Base-by-base conservation (phyloP, 768 basidiomycete species). In the Boletus pseudo-olivaceus region DNA sequence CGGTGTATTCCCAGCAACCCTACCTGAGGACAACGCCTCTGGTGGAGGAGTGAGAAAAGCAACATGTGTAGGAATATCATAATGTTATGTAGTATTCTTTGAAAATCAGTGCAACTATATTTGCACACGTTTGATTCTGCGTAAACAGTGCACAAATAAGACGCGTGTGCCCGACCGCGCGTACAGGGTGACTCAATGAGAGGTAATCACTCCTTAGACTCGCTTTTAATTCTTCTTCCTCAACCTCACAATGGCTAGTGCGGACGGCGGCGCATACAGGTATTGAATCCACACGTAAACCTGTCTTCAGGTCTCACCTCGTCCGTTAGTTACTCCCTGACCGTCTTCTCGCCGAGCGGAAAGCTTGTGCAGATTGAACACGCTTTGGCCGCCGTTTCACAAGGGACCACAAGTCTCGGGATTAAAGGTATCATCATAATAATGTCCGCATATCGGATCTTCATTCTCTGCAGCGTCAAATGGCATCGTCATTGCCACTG, bases 291-390 rank as follows among this genome's bases (percentile, higher is more conserved):
- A 49, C 60, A 56, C 58, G 56, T 51, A 50, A 60, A 51, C 56
- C 55, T 57, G 56, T 51, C 56, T 30, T 49, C 47, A 51, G 35
- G 39, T 57, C 67, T 67, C 51, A 69, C 44, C 27, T 49, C 37
- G 42, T 49, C 43, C 43, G 49, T 43, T 68, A 98, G 95, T 68
- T 99, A 97, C 79, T 99, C 97, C 61, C 84, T 99, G 58, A 99
- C 97, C 14, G 96, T 97, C 65, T 99, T 99, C 84, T 97, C 94
- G 37, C 97, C 97, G 50, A 97, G 94, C 64, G 96, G 96, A 61
- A 97, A 94, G 81, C 84, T 99, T 47, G 96, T 99, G 56, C 97
- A 99, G 78, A 99, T 99, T 70, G 97, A 99, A 78, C 97, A 99
- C 76, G 97, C 97, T 43, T 79, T 99, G 57, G 97, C 97, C 52